Evolutionary conservation across 2,329 filamentous ascomycete genomes (phyloP).

Genomic region (Magnaporthiopsis incrustans): DNA sequence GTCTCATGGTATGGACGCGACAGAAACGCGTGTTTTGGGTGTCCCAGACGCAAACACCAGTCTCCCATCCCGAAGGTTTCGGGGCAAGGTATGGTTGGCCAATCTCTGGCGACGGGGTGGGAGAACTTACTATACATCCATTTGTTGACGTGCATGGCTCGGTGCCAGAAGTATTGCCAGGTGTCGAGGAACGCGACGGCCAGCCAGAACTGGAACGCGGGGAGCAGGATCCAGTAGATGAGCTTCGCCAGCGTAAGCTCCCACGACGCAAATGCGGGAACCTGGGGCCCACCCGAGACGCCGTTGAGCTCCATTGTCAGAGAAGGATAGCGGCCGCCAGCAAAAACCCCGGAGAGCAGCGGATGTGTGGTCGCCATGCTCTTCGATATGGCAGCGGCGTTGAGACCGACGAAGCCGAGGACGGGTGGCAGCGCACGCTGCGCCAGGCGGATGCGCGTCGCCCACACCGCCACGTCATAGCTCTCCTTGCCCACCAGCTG

Average conservation of each 20-base stretch:
- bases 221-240: constrained; percentile 74
- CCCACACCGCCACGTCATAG: constrained; percentile 87
- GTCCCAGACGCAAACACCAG: no score
- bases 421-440: constrained; percentile 70
- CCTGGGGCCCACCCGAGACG: constrained; percentile 36
- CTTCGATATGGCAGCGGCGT: constrained; percentile 66
- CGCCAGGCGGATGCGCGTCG: constrained; percentile 67
- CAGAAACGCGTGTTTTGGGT: no score
- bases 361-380: constrained; percentile 61
- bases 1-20: no score
- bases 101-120: no score
- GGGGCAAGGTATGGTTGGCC: background rate
- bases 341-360: constrained; percentile 64
- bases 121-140: constrained; percentile 80
- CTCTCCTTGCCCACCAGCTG: constrained; percentile 71
- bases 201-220: constrained; percentile 65
- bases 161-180: constrained; percentile 97
- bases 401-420: constrained; percentile 65
- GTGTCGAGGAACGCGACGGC: constrained; percentile 78
- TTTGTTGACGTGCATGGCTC: constrained; percentile 94
- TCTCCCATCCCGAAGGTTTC: no score
- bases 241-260: constrained; percentile 66
- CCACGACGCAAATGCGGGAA: constrained; percentile 75
- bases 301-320: constrained; percentile 52
- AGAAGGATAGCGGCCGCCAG: constrained; percentile 74